Percentiles rank a stretch among this genome's conserved stretches.
These are phyloP conservation scores for Hyaloperonospora brassicae DNA, from an alignment of 352 stramenopile species.

Conservation along the genomic window DNA sequence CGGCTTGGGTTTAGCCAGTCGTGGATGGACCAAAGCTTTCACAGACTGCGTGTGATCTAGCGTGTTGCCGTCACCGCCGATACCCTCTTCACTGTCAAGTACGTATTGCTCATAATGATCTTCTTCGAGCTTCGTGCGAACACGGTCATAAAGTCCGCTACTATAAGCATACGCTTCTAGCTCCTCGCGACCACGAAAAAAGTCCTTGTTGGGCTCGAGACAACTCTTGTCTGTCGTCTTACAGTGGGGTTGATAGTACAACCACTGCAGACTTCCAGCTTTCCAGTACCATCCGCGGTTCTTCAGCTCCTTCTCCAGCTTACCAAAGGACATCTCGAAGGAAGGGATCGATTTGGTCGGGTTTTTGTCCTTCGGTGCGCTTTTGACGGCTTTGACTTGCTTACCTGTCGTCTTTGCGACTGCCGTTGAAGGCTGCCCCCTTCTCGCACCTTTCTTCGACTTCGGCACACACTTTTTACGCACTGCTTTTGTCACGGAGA, in stretches of 20 bases:
- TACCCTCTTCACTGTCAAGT: slow-evolving; percentile 16
- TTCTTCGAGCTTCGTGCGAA: slow-evolving; percentile 31
- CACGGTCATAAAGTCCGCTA: slow-evolving; percentile 33
- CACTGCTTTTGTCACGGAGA: slow-evolving; percentile 1
- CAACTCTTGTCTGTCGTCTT: slow-evolving; percentile 20
- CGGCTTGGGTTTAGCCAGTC: slow-evolving; percentile 1
- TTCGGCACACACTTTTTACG: slow-evolving; percentile 1
- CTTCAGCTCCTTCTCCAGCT: slow-evolving; percentile 47
- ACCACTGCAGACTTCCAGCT: slow-evolving; percentile 25
- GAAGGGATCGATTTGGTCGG: slow-evolving; percentile 28
- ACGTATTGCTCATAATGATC: slow-evolving; percentile 23
- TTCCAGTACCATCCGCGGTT: slow-evolving; percentile 66
- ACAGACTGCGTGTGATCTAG: neutral
- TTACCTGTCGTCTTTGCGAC: slow-evolving; percentile 4
- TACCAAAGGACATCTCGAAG: slow-evolving; percentile 58
- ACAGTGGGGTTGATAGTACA: slow-evolving; percentile 53
- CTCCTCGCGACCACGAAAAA: slow-evolving; percentile 36
- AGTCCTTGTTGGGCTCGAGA: slow-evolving; percentile 33
- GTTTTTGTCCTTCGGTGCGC: slow-evolving; percentile 10
- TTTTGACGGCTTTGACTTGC: slow-evolving; percentile 1
- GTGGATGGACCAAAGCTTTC: neutral
- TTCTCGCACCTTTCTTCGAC: slow-evolving; percentile 5
- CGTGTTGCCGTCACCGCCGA: slow-evolving; percentile 8
- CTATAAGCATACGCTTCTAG: slow-evolving; percentile 39
- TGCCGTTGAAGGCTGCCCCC: slow-evolving; percentile 3